Evolutionary conservation across 345 rosid species (phyloP).

Genomic region (Mangifera indica): DNA sequence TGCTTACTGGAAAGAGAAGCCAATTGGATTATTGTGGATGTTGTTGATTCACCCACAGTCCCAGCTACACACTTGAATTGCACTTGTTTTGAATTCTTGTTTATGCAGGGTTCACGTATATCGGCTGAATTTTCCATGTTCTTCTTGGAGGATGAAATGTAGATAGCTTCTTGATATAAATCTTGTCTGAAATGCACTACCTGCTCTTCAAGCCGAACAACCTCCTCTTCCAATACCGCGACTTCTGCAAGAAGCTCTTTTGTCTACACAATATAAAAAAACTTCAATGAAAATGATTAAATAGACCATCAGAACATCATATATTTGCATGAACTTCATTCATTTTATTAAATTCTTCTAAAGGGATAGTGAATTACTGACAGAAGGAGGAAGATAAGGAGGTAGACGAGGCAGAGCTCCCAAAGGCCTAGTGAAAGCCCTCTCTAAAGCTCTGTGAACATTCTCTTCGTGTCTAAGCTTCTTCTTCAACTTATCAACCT

Average conservation of each 20-base stretch:
- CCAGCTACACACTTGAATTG: slow-evolving; percentile 25
- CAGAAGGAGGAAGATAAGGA: slow-evolving; percentile 78
- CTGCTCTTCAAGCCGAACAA: slow-evolving; percentile 78
- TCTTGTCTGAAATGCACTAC: slow-evolving; percentile 68
- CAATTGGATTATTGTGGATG: slow-evolving; percentile 24
- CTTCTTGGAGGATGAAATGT: slow-evolving; percentile 57
- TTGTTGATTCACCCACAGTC: slow-evolving; percentile 24
- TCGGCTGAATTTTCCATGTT: slow-evolving; percentile 37
- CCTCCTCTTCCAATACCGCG: slow-evolving; percentile 91
- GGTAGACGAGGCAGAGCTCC: slow-evolving; percentile 97
- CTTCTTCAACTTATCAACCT: slow-evolving; percentile 87
- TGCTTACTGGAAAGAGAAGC: slow-evolving; percentile 40
- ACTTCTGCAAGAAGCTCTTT: slow-evolving; percentile 92
- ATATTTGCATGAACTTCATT: neutral
- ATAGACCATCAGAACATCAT: neutral
- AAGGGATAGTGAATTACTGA: slow-evolving; percentile 40
- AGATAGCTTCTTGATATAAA: slow-evolving; percentile 70
- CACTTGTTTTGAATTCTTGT: slow-evolving; percentile 31
- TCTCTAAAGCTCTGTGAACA: slow-evolving; percentile 80
- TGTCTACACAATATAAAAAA: slow-evolving; percentile 48
- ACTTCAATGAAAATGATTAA: neutral
- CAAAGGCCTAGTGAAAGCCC: slow-evolving; percentile 81
- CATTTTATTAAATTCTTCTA: neutral
- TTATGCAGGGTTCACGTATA: slow-evolving; percentile 20
- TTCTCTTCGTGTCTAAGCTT: slow-evolving; percentile 82